A percentile compares a stretch with the other conserved stretches of the same genome.
Evolutionary conservation across 1,284 basidiomycete species (phyloP).

Genomic region (Sporisorium graminicola): DNA sequence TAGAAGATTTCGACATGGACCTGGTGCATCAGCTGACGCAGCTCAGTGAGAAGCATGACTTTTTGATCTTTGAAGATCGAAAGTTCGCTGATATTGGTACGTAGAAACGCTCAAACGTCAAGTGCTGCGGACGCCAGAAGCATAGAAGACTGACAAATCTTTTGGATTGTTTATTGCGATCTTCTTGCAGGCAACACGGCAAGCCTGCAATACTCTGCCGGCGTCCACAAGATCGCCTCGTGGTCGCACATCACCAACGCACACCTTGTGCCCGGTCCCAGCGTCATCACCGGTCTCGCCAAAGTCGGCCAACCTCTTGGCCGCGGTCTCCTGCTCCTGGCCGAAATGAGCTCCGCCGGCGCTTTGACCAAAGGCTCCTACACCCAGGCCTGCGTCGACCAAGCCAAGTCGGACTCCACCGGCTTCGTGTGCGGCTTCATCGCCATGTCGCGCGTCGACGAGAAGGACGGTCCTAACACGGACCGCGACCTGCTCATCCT

Average conservation of each 20-base stretch:
- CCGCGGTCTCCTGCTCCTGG: slow-evolving; percentile 88
- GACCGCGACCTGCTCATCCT: slow-evolving; percentile 85
- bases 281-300: slow-evolving; percentile 87
- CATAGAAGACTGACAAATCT: not conserved
- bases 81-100: slow-evolving; percentile 99
- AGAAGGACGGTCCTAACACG: slow-evolving; percentile 58
- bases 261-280: slow-evolving; percentile 90
- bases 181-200: slow-evolving; percentile 92
- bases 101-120: slow-evolving; percentile 30
- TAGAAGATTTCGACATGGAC: slow-evolving; percentile 87
- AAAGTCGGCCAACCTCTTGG: slow-evolving; percentile 86
- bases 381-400: slow-evolving; percentile 82
- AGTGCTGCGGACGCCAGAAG: not conserved
- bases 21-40: slow-evolving; percentile 80
- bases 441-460: slow-evolving; percentile 76
- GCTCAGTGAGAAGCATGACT: slow-evolving; percentile 86
- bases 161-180: not conserved
- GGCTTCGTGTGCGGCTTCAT: slow-evolving; percentile 77
- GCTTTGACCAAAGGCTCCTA: slow-evolving; percentile 87
- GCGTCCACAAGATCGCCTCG: slow-evolving; percentile 90
- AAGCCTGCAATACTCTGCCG: slow-evolving; percentile 90
- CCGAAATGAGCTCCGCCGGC: slow-evolving; percentile 95
- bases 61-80: slow-evolving; percentile 97
- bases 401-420: slow-evolving; percentile 57
- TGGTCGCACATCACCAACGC: slow-evolving; percentile 99